phyloP scores from a whole-genome alignment of 2,329 filamentous ascomycete genomes.

The Aureobasidium musti region DNA sequence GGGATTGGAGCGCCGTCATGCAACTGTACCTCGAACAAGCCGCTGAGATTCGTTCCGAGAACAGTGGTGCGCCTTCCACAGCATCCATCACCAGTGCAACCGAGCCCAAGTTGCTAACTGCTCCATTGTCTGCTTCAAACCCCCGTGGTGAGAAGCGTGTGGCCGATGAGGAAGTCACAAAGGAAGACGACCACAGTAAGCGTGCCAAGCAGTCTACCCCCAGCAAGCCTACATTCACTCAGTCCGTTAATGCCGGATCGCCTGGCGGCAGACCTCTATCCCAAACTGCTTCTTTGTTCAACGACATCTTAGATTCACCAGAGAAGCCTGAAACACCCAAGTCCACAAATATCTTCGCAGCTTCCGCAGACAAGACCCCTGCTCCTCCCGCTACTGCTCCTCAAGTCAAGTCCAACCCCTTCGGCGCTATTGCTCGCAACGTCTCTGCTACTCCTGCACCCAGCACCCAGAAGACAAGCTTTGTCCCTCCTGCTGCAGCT shows the following conservation, averaged over 20 bases:
- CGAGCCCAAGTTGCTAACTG: constrained; percentile 9
- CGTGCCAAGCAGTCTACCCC: constrained; percentile 19
- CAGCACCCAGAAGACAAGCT: neutral
- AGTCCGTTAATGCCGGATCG: neutral
- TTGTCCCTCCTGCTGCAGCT: constrained; percentile 1
- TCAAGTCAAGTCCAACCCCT: constrained; percentile 30
- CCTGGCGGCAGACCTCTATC: constrained; percentile 24
- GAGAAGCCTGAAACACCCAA: constrained; percentile 16
- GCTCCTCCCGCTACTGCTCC: constrained; percentile 23
- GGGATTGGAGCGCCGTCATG: constrained; percentile 15
- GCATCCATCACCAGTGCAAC: neutral
- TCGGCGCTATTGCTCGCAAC: constrained; percentile 27
- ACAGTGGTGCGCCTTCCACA: neutral
- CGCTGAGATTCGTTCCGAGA: neutral
- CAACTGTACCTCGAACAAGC: constrained; percentile 14
- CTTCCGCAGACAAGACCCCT: constrained; percentile 17
- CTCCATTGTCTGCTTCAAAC: neutral
- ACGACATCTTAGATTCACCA: constrained; percentile 29
- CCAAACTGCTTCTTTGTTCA: constrained; percentile 30
- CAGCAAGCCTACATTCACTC: neutral
- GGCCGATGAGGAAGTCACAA: constrained; percentile 6
- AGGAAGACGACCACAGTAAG: constrained; percentile 20
- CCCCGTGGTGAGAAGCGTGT: constrained; percentile 20
- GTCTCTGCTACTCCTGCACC: constrained; percentile 17
- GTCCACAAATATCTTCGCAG: constrained; percentile 12